Evolutionary conservation across 805 yeast genomes (phyloP).

Genomic region (Kodamaea neixiangensis): DNA sequence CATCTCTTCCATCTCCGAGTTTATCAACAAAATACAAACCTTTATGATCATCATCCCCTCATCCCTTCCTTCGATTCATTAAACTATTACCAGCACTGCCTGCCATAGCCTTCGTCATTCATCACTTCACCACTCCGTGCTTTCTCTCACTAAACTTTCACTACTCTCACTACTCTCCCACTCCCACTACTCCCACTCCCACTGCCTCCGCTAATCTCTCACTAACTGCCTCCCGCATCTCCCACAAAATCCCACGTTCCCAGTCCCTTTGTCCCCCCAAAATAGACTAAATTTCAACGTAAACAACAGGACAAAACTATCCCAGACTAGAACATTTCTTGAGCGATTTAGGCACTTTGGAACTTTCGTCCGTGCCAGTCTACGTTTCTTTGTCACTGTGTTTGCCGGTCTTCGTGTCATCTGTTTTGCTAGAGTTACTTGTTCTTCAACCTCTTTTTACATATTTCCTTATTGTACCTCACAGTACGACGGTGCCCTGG

Average conservation of each 20-base stretch:
- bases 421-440: background rate
- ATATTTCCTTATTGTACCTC: background rate
- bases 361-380: background rate
- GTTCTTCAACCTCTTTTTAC: background rate
- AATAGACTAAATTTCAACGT: background rate
- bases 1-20: no score
- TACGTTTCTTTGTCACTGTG: background rate
- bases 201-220: background rate
- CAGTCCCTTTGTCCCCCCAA: background rate
- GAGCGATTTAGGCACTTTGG: background rate
- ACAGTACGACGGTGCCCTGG: background rate
- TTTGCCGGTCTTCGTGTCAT: background rate
- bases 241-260: background rate
- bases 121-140: no score
- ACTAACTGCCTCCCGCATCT: background rate
- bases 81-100: no score
- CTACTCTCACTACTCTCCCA: no score
- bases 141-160: no score
- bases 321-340: background rate
- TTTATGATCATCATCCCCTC: no score
- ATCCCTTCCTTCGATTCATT: no score
- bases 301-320: background rate
- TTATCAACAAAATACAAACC: no score
- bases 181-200: no score
- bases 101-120: no score